Evolutionary conservation across 2,329 filamentous ascomycete species (phyloP), one percentile per base, ranked within the genome.

Genomic region (Diaporthe vexans): DNA sequence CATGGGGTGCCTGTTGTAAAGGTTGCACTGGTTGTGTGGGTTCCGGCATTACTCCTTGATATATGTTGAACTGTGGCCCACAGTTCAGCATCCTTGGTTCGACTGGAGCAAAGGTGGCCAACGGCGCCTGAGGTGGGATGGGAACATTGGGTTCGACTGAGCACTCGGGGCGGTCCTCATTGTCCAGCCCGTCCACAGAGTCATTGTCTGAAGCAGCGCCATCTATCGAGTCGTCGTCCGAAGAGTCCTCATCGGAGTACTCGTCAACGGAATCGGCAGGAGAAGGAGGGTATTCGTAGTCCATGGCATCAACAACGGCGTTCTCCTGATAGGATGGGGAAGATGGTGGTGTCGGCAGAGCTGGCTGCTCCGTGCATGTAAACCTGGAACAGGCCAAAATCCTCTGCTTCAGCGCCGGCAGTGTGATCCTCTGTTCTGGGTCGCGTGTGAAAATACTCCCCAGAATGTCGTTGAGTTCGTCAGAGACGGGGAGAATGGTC

Each of bases 401-500:
- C 81, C 93, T 87, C 78, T 91, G 88, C 80, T 93, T 92, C 73
- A 99, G 89, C 84, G 98, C 94, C 73, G 91, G 85, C 77, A 99
- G 89, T 73, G 92, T 93, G 81, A 97, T 95, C 83, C 97, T 90
- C 82, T 94, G 91, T 79, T 92, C 89, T 73, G 97, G 95, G 84
- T 97, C 92, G 83, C 92, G 91, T 81, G 96, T 93, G 83, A 99
- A 99, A 79, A 98, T 94, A 80, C 93, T 91, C 78, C 91, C 92
- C 79, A 99, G 86, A 77, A 99, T 97, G 81, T 91, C 88, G 86
- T 98, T 95, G 82, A 98, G 89, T 81, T 98, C 95, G 81, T 94
- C 89, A 73, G 97, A 95, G 80, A 99, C 86, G 29, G 97, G 96
- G 73, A 99, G 89, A 79, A 99, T 99, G 76, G 95, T 94, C 87